A percentile compares a stretch with the other conserved stretches of the same genome.
Conservation (phyloP, 768 basidiomycete genomes). For the Phylloporus arenicola region DNA sequence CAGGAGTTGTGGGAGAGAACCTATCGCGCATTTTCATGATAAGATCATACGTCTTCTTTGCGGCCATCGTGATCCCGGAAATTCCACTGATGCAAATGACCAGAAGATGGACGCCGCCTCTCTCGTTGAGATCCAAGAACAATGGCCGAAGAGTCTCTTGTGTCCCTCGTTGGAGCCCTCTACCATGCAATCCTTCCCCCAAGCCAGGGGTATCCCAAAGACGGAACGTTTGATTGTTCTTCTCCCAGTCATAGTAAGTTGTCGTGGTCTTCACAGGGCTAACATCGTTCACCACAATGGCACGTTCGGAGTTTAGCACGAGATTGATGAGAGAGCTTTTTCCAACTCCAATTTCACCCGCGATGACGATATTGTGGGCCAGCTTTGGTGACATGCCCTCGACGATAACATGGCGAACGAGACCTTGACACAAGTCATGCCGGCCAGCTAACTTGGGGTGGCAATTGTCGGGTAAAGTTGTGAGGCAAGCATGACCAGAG, state of each 20-base stretch:
- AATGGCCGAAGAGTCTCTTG: conserved; percentile 18
- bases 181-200: conserved; percentile 20
- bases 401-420: conserved; percentile 12
- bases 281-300: conserved; percentile 15
- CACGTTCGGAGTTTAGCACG: conserved; percentile 20
- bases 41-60: conserved; percentile 17
- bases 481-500: conserved; percentile 22
- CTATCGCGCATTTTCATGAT: conserved; percentile 14
- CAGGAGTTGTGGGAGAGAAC: conserved; percentile 13
- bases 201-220: conserved; percentile 31
- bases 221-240: conserved; percentile 8
- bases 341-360: conserved; percentile 25
- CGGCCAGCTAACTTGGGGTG: conserved; percentile 20
- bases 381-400: conserved; percentile 19
- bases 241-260: conserved; percentile 12
- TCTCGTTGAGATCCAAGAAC: conserved; percentile 19
- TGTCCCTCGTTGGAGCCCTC: conserved; percentile 12
- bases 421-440: conserved; percentile 12
- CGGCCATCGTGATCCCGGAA: conserved; percentile 11
- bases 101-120: conserved; percentile 21
- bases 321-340: conserved; percentile 28
- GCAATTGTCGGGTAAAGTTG: conserved; percentile 17
- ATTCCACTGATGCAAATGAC: conserved; percentile 24
- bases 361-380: conserved; percentile 21
- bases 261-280: conserved; percentile 14